phyloP scores from a whole-genome alignment of 495 filamentous ascomycete genomes.

The Podospora sp. region DNA sequence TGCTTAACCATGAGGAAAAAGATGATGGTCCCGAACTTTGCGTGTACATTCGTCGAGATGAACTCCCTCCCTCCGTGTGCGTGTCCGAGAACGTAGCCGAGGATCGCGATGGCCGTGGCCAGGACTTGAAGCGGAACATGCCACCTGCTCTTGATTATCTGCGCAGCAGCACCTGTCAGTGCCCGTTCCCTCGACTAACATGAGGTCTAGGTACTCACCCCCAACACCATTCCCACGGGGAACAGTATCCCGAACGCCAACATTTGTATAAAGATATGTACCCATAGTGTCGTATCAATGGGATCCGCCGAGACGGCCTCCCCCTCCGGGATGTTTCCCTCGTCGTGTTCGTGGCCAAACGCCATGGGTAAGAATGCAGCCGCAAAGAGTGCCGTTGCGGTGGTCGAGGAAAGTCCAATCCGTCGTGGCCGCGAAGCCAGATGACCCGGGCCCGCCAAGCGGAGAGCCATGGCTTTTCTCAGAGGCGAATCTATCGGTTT shows the following conservation, averaged over 20 bases:
- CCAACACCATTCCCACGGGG: constrained; percentile 83
- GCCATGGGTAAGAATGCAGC: constrained; percentile 43
- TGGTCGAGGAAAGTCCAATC: constrained; percentile 14
- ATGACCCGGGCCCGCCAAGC: neutral
- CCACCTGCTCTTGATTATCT: constrained; percentile 90
- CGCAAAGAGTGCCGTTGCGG: constrained; percentile 22
- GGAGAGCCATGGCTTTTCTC: constrained; percentile 26
- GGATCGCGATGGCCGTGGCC: constrained; percentile 71
- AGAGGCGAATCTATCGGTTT: constrained; percentile 1
- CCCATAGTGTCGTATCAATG: constrained; percentile 86
- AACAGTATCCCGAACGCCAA: constrained; percentile 88
- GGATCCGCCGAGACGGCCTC: constrained; percentile 76
- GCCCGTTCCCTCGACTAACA: constrained; percentile 55
- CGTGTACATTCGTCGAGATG: constrained; percentile 73
- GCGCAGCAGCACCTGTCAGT: constrained; percentile 32
- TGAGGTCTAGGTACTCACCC: neutral
- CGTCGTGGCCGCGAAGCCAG: constrained; percentile 15
- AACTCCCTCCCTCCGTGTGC: constrained; percentile 88
- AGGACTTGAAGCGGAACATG: constrained; percentile 88
- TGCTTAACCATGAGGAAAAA: constrained; percentile 79
- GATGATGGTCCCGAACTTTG: constrained; percentile 73
- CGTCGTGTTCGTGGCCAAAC: constrained; percentile 74
- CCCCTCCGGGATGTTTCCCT: constrained; percentile 74
- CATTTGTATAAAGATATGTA: constrained; percentile 89
- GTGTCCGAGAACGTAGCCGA: constrained; percentile 91